Base-by-base conservation (phyloP, 2,329 filamentous ascomycete genomes). In the Lachnellula subtilissima region DNA sequence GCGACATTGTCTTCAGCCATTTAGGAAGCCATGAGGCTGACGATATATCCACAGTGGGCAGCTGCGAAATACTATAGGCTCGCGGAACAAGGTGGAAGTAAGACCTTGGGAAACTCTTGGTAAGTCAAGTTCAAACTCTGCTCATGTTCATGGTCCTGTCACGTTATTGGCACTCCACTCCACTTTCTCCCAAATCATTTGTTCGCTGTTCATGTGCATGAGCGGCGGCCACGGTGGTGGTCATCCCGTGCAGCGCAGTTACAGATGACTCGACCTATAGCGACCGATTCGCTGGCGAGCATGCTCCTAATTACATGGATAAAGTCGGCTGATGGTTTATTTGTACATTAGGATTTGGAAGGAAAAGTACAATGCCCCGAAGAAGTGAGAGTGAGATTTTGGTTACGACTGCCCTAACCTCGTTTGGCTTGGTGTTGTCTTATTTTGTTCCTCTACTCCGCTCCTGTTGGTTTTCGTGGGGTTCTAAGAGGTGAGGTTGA, bases 31-130 rank as follows among this genome's bases (percentile, higher is more conserved):
- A 76, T 77, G 75, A 78, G 73, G 77, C 80, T 84, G 75, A 67
- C 64, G 11, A 40, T 37, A 54, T 56, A 58, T 56, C 52, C 60
- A 65, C 72, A 92, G 89, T 90, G 84, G 75, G 82, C 80, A 66
- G 81, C 94, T 67, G 92, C 94, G 64, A 89, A 88, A 73, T 97
- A 97, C 75, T 91, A 96, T 73, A 89, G 93, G 68, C 81, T 93
- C 68, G 92, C 94, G 39, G 94, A 97, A 75, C 80, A 89, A 68
- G 89, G 86, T 70, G 93, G 93, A 50, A 88, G 86, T 74, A 97
- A 96, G 78, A 91, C 85, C 54, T 78, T 97, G 62, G 94, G 94
- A 60, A 97, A 97, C 76, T 88, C 89, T 66, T 99, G 94, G 93
- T 97, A 86, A 73, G 89, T 82, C 58, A 55, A 50, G 43, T 25